These are phyloP conservation scores for Leccinum holopus DNA, from an alignment of 1,284 basidiomycete genomes.

Conservation along the genomic window DNA sequence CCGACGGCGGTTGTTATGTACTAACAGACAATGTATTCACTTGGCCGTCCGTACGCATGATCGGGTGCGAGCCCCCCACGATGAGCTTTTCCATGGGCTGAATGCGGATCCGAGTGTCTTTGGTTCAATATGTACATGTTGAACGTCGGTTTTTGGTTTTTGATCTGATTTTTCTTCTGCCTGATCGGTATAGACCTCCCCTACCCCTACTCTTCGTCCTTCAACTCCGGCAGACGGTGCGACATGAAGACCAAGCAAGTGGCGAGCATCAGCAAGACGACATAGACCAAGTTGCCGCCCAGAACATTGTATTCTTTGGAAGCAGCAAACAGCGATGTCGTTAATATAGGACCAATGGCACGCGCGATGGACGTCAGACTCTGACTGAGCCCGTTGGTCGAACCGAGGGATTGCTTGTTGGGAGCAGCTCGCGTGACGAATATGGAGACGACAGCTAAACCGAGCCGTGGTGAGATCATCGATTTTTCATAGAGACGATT, in stretches of 20 bases:
- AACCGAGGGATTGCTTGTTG: conserved; percentile 40
- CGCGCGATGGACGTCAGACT: conserved; percentile 46
- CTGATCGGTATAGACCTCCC: not conserved
- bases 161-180: not conserved
- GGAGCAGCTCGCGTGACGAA: conserved; percentile 36
- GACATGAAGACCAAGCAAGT: conserved; percentile 24
- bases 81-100: not conserved
- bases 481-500: not conserved
- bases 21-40: conserved; percentile 6
- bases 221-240: conserved; percentile 21
- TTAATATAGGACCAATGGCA: conserved; percentile 45
- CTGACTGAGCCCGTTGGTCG: conserved; percentile 53
- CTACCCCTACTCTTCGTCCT: conserved; percentile 1
- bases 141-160: not conserved
- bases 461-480: not conserved
- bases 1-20: conserved; percentile 7
- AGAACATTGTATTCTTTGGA: conserved; percentile 35
- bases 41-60: not conserved
- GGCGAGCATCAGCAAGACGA: conserved; percentile 25
- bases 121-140: not conserved
- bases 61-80: not conserved
- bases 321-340: conserved; percentile 40
- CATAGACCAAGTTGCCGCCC: conserved; percentile 39
- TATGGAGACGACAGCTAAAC: conserved; percentile 34
- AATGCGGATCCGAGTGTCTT: not conserved